Conservation (phyloP, 805 yeast genomes). For the Saccharomycopsis lassenensis region DNA sequence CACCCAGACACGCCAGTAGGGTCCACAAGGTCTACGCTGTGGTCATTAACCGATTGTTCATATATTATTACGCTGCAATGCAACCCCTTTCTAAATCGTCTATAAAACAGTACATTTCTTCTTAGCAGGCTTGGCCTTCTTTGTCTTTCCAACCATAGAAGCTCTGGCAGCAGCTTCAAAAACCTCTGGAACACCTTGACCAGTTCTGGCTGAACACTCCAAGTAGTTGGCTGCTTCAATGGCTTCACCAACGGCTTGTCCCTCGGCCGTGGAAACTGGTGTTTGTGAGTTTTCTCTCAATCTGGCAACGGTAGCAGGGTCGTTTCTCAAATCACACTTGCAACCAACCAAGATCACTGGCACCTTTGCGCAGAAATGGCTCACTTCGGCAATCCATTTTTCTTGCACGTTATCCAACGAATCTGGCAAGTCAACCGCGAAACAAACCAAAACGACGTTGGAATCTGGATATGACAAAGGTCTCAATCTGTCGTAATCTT, state of each 20-base stretch:
- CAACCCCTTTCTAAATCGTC: no score
- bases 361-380: conserved; percentile 89
- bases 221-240: conserved; percentile 80
- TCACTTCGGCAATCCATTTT: conserved; percentile 90
- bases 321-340: conserved; percentile 81
- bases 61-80: no score
- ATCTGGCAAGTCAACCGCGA: conserved; percentile 84
- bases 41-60: no score
- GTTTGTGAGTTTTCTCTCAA: conserved; percentile 64
- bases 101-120: no score
- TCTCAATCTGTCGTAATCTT: conserved; percentile 72
- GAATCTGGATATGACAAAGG: conserved; percentile 63
- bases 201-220: conserved; percentile 89
- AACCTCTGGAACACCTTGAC: conserved; percentile 87
- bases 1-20: no score
- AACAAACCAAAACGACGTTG: conserved; percentile 83
- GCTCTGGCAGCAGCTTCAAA: conserved; percentile 91
- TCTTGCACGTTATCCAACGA: conserved; percentile 89
- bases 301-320: conserved; percentile 63
- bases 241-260: conserved; percentile 77
- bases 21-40: no score
- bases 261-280: conserved; percentile 76
- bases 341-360: conserved; percentile 91
- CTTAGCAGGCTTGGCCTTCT: no score
- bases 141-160: conserved; percentile 62